Base-by-base conservation (phyloP, 306 rosid species). In the Gleditsia sinensis region DNA sequence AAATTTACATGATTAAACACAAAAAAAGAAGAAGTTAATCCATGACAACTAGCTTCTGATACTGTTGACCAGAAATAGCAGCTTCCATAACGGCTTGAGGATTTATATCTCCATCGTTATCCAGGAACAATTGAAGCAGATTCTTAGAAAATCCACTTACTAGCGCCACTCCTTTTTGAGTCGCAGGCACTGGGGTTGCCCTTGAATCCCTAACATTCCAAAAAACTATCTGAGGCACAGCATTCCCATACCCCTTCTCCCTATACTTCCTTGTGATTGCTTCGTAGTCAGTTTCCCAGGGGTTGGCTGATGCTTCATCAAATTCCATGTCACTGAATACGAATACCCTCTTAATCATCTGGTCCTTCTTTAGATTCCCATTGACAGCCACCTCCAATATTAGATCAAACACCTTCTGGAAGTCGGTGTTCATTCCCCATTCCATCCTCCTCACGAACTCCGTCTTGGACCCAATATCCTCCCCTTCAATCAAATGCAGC, bases 321-420 rank as follows among this genome's bases (percentile, higher is more conserved):
- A 84, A 84, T 67, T 84, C 88, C 85, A 84, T 84, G 71, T 80
- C 87, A 9, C 78, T 83, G 9, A 83, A 83, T 16, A 83, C 83
- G 49, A 79, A 69, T 20, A 78, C 46, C 6, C 72, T 78, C 68
- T 64, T 75, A 12, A 83, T 14, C 79, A 79, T 77, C 5, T 84
- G 59, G 14, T 84, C 85, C 5, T 76, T 78, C 16, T 72, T 69
- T 73, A 84, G 59, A 20, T 53, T 53, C 1, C 69, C 85, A 13
- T 78, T 60, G 5, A 64, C 79, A 4, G 83, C 83, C 34, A 78
- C 83, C 57, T 71, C 24, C 64, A 81, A 68, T 6, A 84, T 69
- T 58, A 28, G 30, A 66, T 84, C 88, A 65, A 81, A 84, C 60
- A 84, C 85, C 24, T 70, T 77, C 21, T 81, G 88, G 2, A 78